These are phyloP conservation scores for Malassezia globosa DNA, from an alignment of 1,284 basidiomycete genomes.

Conservation along the genomic window DNA sequence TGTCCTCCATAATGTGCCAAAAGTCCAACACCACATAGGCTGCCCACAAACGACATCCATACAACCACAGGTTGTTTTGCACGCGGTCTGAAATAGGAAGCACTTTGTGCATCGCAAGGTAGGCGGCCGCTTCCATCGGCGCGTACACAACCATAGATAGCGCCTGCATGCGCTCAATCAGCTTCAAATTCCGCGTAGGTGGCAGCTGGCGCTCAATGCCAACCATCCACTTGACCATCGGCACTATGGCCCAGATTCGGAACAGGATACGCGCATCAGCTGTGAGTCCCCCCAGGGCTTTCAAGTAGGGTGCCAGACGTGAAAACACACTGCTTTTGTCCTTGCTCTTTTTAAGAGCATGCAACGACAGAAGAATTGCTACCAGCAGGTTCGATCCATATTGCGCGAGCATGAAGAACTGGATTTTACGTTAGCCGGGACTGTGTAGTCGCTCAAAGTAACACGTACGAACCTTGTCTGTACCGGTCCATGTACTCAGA, in stretches of 20 bases:
- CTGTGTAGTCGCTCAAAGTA: too few species aligned
- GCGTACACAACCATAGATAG: slow-evolving; percentile 45
- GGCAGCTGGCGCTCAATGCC: slow-evolving; percentile 35
- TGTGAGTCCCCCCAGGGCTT: slow-evolving; percentile 27
- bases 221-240: slow-evolving; percentile 46
- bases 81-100: slow-evolving; percentile 26
- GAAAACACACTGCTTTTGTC: slow-evolving; percentile 17
- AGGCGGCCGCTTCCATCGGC: slow-evolving; percentile 44
- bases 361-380: slow-evolving; percentile 32
- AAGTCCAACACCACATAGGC: slow-evolving; percentile 44
- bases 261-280: slow-evolving; percentile 38
- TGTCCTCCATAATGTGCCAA: slow-evolving; percentile 43
- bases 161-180: slow-evolving; percentile 44
- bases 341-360: slow-evolving; percentile 31
- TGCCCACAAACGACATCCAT: slow-evolving; percentile 37
- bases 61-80: slow-evolving; percentile 35
- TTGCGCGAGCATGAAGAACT: slow-evolving; percentile 42
- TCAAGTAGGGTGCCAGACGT: slow-evolving; percentile 22
- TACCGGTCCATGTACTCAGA: slow-evolving; percentile 42
- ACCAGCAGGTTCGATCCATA: slow-evolving; percentile 39
- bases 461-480: slow-evolving; percentile 32
- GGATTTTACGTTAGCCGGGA: too few species aligned
- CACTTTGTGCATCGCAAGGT: slow-evolving; percentile 38
- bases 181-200: slow-evolving; percentile 35
- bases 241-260: slow-evolving; percentile 45